Conservation (phyloP, 805 yeast species). For the Wickerhamiella slavikovae region DNA sequence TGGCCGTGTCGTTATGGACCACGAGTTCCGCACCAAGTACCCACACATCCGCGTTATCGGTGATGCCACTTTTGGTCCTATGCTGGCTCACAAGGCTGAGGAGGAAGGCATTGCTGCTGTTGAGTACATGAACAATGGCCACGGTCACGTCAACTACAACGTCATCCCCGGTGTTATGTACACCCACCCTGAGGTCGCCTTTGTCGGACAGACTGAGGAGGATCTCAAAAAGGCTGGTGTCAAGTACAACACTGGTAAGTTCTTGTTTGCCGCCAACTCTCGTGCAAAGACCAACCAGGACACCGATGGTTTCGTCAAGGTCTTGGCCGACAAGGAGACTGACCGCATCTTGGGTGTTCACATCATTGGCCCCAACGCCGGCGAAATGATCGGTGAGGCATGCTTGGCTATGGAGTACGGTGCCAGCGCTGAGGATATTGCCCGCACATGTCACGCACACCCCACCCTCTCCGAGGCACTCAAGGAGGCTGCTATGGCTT, state of each 20-base stretch:
- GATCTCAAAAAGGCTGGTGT: constrained; percentile 85
- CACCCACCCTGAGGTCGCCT: constrained; percentile 98
- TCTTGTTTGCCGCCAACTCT: constrained; percentile 97
- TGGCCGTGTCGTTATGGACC: constrained; percentile 88
- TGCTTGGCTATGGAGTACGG: constrained; percentile 97
- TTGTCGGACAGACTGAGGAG: constrained; percentile 96
- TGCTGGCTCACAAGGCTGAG: constrained; percentile 99
- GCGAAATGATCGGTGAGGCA: constrained; percentile 99
- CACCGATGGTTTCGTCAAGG: constrained; percentile 93
- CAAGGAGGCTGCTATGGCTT: constrained; percentile 92
- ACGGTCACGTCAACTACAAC: constrained; percentile 95
- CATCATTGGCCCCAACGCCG: constrained; percentile 95
- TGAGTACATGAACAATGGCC: constrained; percentile 80
- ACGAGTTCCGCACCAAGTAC: constrained; percentile 77
- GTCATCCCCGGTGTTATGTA: constrained; percentile 98
- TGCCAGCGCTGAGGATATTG: constrained; percentile 93
- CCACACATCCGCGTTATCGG: constrained; percentile 95
- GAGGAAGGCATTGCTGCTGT: constrained; percentile 99
- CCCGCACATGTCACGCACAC: constrained; percentile 96
- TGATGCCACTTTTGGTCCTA: constrained; percentile 95
- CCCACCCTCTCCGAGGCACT: constrained; percentile 96
- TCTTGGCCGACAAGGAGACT: constrained; percentile 90
- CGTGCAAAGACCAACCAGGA: constrained; percentile 97
- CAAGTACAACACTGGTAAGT: constrained; percentile 84
- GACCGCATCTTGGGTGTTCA: constrained; percentile 93